Conservation (phyloP, 345 rosid species). For the Physaria fendleri region DNA sequence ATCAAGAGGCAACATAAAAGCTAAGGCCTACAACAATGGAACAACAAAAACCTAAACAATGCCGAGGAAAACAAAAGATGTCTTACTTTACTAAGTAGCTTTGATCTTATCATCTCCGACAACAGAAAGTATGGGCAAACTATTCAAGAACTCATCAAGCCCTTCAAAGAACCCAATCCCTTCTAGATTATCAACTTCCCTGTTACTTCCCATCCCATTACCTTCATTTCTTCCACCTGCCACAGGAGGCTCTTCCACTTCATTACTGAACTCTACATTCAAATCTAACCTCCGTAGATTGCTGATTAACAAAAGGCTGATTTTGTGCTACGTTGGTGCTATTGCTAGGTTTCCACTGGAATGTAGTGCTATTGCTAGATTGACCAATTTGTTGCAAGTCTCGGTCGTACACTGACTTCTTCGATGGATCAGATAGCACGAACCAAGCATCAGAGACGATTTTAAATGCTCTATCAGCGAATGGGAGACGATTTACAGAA, state of each 20-base stretch:
- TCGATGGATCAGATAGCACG: conserved; percentile 59
- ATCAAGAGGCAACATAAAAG: conserved; percentile 27
- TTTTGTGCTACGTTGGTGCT: conserved; percentile 4
- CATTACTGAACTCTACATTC: conserved; percentile 94
- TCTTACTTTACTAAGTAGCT: conserved; percentile 56
- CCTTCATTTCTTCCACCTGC: conserved; percentile 35
- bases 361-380: conserved; percentile 11
- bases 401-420: conserved; percentile 63
- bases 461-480: conserved; percentile 67
- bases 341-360: conserved; percentile 9
- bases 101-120: conserved; percentile 81
- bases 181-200: conserved; percentile 71
- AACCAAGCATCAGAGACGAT: conserved; percentile 82
- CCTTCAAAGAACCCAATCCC: conserved; percentile 88
- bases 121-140: conserved; percentile 83
- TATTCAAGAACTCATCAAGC: conserved; percentile 91
- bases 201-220: conserved; percentile 41
- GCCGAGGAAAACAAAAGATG: too few species aligned
- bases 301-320: conserved; percentile 3
- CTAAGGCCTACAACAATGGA: conserved; percentile 29
- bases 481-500: conserved; percentile 49
- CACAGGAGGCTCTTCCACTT: conserved; percentile 57
- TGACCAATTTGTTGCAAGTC: conserved; percentile 50
- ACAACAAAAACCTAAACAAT: conserved; percentile 4
- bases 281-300: conserved; percentile 54